These are phyloP conservation scores for Tardiomyces digboiensis DNA, from an alignment of 1,139 yeast species.

Conservation along the genomic window DNA sequence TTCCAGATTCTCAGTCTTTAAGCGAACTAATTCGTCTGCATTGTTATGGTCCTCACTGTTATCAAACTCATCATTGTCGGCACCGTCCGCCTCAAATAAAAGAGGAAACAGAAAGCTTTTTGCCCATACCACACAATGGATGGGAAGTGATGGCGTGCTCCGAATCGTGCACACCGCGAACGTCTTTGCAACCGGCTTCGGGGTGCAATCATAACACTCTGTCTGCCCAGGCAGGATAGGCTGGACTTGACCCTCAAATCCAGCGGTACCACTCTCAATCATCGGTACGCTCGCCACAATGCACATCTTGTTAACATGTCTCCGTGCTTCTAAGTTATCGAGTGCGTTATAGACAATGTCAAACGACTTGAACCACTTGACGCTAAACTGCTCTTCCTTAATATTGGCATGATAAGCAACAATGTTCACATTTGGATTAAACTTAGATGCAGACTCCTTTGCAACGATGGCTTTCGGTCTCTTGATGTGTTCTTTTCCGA, in stretches of 20 bases:
- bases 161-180: constrained; percentile 96
- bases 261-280: constrained; percentile 94
- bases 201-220: constrained; percentile 91
- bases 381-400: constrained; percentile 59
- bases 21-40: constrained; percentile 44
- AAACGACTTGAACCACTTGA: constrained; percentile 76
- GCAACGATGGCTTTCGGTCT: constrained; percentile 77
- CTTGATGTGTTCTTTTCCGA: constrained; percentile 79
- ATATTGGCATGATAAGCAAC: constrained; percentile 84
- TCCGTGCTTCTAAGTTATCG: constrained; percentile 87
- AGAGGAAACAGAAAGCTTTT: constrained; percentile 81
- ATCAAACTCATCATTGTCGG: constrained; percentile 37
- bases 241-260: constrained; percentile 87
- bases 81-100: constrained; percentile 48
- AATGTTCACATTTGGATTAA: constrained; percentile 66
- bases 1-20: constrained; percentile 70
- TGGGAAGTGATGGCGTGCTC: constrained; percentile 93
- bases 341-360: constrained; percentile 80
- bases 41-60: constrained; percentile 43
- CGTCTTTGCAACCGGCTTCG: constrained; percentile 80
- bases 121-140: constrained; percentile 98
- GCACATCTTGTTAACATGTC: constrained; percentile 80
- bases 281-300: constrained; percentile 65
- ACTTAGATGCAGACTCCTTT: constrained; percentile 65
- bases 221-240: constrained; percentile 77